Evolutionary conservation across 192 early-diverging fungal genomes (phyloP), one percentile per base, ranked within the genome.

Genomic region (Linnemannia exigua): DNA sequence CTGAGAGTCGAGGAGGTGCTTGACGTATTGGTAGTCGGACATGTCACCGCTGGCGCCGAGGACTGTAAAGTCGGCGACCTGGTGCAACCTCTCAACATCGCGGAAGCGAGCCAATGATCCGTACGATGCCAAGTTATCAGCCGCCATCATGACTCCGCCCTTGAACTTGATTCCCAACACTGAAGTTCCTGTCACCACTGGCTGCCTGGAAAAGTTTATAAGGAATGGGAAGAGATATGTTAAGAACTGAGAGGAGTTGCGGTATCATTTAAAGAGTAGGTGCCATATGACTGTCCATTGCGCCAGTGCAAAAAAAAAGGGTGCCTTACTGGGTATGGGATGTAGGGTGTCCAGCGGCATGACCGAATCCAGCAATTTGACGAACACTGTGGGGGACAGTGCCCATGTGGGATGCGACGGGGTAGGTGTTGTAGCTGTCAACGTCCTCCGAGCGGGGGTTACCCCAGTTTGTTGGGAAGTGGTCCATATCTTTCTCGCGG

Each of bases 111-210:
- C 96, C 77, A 98, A 82, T 22, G 95, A 96, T 71, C 98, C 98
- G 87, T 97, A 99, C 20, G 98, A 99, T 41, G 95, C 98, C 69
- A 99, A 90, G 81, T 94, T 97, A 87, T 99, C 98, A 17, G 97
- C 95, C 11, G 97, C 97, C 88, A 99, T 92, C 95, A 99, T 98
- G 48, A 99, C 92, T 72, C 98, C 98, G 78, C 98, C 97, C 87
- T 97, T 98, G 93, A 96, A 99, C 90, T 96, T 96, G 86, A 99
- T 91, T 58, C 93, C 98, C 52, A 99, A 81, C 38, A 99, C 96
- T 48, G 97, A 98, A 14, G 97, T 97, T 80, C 97, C 97, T 22
- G 96, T 98, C 22, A 99, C 95, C 46, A 97, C 91, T 28, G 98
- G 98, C 80, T 89, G 85, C 87, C 94, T 93, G 79, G 72, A 25